Percentiles rank a stretch among this genome's conserved stretches.
Conservation (phyloP, 2,329 filamentous ascomycete genomes). For the Eutypa lata region DNA sequence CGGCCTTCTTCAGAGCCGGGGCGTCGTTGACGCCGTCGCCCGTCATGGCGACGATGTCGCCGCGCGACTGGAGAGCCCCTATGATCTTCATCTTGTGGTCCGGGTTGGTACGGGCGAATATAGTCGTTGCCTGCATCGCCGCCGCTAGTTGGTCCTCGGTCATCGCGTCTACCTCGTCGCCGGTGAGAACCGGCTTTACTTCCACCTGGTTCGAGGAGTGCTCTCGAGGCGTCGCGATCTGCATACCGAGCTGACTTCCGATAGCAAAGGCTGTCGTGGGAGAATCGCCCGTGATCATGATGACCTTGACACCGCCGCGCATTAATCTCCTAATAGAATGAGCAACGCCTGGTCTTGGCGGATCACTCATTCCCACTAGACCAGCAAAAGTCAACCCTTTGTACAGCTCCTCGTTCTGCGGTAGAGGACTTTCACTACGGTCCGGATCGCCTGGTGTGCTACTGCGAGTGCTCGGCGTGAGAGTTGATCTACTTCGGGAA, state of each 20-base stretch:
- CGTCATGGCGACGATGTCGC: conserved; percentile 98
- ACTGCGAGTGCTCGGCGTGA: conserved; percentile 41
- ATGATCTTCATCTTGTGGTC: conserved; percentile 99
- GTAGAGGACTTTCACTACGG: conserved; percentile 36
- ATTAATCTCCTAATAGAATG: conserved; percentile 86
- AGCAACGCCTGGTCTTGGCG: conserved; percentile 84
- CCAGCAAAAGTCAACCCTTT: conserved; percentile 85
- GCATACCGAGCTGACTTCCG: conserved; percentile 92
- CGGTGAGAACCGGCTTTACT: conserved; percentile 72
- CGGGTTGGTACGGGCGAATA: conserved; percentile 93
- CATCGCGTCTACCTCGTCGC: conserved; percentile 93
- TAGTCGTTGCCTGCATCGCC: conserved; percentile 83
- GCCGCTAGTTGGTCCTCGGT: conserved; percentile 78
- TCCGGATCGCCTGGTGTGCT: conserved; percentile 46
- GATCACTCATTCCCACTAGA: conserved; percentile 95
- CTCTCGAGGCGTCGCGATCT: conserved; percentile 57
- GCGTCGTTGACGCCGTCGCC: conserved; percentile 98
- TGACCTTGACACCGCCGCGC: conserved; percentile 91
- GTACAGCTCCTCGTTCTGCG: conserved; percentile 68
- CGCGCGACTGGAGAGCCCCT: conserved; percentile 81
- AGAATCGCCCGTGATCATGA: conserved; percentile 98
- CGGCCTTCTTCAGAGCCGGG: conserved; percentile 91
- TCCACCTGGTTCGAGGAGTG: conserved; percentile 54
- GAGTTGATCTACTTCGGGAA: conserved; percentile 37
- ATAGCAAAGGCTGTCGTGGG: conserved; percentile 94